A percentile compares a stretch with the other conserved stretches of the same genome.
Evolutionary conservation across 768 basidiomycete genomes (phyloP).

Genomic region (Boletellus sp.): DNA sequence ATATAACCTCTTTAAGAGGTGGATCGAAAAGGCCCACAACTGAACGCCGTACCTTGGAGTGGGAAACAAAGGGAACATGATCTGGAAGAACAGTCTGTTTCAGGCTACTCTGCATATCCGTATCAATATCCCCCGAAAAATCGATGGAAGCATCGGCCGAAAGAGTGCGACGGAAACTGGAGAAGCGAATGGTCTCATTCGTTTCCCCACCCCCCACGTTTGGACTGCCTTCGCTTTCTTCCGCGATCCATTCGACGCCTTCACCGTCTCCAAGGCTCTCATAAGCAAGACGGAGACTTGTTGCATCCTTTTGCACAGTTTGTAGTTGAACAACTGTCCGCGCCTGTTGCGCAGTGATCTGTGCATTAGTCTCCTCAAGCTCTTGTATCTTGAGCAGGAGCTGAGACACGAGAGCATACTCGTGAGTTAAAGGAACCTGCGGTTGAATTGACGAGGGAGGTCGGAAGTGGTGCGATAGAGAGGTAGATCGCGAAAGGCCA

Average conservation of each 20-base stretch:
- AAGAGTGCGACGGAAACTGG: slow-evolving; percentile 26
- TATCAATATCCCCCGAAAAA: slow-evolving; percentile 18
- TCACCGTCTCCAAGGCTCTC: slow-evolving; percentile 60
- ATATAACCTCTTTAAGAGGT: slow-evolving; percentile 12
- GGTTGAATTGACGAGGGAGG: slow-evolving; percentile 8
- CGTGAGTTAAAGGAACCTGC: slow-evolving; percentile 21
- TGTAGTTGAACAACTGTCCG: slow-evolving; percentile 59
- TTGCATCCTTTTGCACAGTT: slow-evolving; percentile 69
- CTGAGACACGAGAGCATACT: slow-evolving; percentile 63
- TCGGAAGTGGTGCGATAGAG: slow-evolving; percentile 21
- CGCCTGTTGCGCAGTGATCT: slow-evolving; percentile 62
- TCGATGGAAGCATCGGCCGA: slow-evolving; percentile 21
- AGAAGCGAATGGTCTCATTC: slow-evolving; percentile 32
- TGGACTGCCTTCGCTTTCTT: slow-evolving; percentile 39
- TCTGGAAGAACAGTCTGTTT: slow-evolving; percentile 11
- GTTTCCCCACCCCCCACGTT: slow-evolving; percentile 25
- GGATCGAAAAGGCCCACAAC: slow-evolving; percentile 62
- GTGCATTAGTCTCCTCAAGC: slow-evolving; percentile 67
- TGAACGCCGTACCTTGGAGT: slow-evolving; percentile 43
- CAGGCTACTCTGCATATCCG: slow-evolving; percentile 27
- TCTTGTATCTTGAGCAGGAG: slow-evolving; percentile 73
- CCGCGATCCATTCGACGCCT: slow-evolving; percentile 37
- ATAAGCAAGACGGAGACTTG: slow-evolving; percentile 66
- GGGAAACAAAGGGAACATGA: slow-evolving; percentile 15
- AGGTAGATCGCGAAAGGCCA: slow-evolving; percentile 24